Percentiles rank a stretch among this genome's conserved stretches.
These are phyloP conservation scores for Pyrenophora tritici-repentis DNA, from an alignment of 2,329 filamentous ascomycete species.

Conservation along the genomic window DNA sequence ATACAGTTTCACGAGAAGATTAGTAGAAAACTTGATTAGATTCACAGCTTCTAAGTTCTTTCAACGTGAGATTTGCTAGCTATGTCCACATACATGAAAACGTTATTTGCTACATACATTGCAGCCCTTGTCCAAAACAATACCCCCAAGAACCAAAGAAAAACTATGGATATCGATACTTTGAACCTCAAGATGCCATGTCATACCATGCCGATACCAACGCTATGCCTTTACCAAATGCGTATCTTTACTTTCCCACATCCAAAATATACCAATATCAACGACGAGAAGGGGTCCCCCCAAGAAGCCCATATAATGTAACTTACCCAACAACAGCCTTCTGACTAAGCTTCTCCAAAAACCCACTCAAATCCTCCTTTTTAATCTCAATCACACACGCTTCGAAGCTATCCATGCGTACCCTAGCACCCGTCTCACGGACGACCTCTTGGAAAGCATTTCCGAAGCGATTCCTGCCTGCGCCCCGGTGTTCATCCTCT, in stretches of 20 bases:
- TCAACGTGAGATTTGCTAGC: not conserved
- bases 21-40: too few relatives aligned
- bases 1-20: too few relatives aligned
- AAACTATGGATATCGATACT: not conserved
- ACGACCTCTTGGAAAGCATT: slow-evolving; percentile 96
- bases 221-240: too few relatives aligned
- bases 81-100: slow-evolving; percentile 1
- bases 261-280: too few relatives aligned
- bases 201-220: not conserved
- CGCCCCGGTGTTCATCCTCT: slow-evolving; percentile 68
- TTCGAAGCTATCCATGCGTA: slow-evolving; percentile 95
- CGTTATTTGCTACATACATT: not conserved
- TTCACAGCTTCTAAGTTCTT: too few relatives aligned
- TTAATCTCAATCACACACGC: slow-evolving; percentile 97
- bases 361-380: slow-evolving; percentile 90
- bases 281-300: too few relatives aligned
- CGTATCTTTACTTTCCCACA: too few relatives aligned
- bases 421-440: slow-evolving; percentile 83
- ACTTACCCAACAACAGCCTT: slow-evolving; percentile 73
- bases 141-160: not conserved
- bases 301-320: too few relatives aligned
- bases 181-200: not conserved
- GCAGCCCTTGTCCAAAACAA: not conserved
- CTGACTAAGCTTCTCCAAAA: slow-evolving; percentile 89
- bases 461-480: slow-evolving; percentile 87